These are phyloP conservation scores for Symbiodinium pilosum DNA, from an alignment of 73 alveolate genomes.

Conservation along the genomic window DNA sequence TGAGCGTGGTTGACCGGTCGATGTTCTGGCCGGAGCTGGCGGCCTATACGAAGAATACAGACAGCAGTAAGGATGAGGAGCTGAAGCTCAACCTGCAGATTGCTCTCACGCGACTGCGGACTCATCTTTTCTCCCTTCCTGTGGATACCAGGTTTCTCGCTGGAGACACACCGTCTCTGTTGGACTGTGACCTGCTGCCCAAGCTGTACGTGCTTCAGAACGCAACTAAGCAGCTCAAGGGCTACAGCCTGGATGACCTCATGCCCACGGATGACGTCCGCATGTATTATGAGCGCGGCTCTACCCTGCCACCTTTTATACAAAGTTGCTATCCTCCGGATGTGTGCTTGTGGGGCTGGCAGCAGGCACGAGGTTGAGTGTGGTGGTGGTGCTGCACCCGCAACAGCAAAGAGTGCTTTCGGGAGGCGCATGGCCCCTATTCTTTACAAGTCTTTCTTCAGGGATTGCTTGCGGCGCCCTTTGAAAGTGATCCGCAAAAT, in stretches of 20 bases:
- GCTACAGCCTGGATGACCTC: slow-evolving; percentile 47
- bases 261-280: slow-evolving; percentile 19
- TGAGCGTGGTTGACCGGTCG: slow-evolving; percentile 19
- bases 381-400: neutral
- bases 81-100: slow-evolving; percentile 60
- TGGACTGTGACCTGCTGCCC: slow-evolving; percentile 25
- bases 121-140: slow-evolving; percentile 26
- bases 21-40: slow-evolving; percentile 33
- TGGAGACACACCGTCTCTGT: neutral
- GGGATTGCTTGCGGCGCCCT: neutral
- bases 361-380: slow-evolving; percentile 40
- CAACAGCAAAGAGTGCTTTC: too few relatives aligned
- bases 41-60: slow-evolving; percentile 47
- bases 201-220: slow-evolving; percentile 43
- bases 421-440: neutral
- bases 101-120: slow-evolving; percentile 37
- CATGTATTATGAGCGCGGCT: slow-evolving; percentile 42
- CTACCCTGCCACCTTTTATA: slow-evolving; percentile 30
- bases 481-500: neutral
- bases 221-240: slow-evolving; percentile 46
- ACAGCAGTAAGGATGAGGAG: slow-evolving; percentile 18
- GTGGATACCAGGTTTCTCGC: slow-evolving; percentile 2
- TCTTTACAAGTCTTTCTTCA: neutral
- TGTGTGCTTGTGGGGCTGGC: slow-evolving; percentile 56
- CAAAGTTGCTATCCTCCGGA: slow-evolving; percentile 37